A percentile compares a stretch with the other conserved stretches of the same genome.
Evolutionary conservation across 148 eudicot species (phyloP).

Genomic region (Rhododendron griersonianum): DNA sequence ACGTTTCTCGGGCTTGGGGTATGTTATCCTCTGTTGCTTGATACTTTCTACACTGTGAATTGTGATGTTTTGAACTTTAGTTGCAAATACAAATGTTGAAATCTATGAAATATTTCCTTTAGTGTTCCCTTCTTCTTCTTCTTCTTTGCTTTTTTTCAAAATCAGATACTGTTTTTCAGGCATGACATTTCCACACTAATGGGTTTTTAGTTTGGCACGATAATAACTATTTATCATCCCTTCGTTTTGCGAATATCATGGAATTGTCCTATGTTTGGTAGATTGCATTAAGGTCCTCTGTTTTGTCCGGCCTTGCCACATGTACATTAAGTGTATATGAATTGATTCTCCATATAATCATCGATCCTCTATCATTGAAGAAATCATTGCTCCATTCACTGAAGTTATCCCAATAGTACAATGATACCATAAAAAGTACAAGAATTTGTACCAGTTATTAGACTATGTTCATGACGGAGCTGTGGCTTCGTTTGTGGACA

Average conservation of each 20-base stretch:
- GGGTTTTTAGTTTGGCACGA: neutral
- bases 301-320: neutral
- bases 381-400: too few relatives aligned
- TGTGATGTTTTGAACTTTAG: neutral
- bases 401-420: too few relatives aligned
- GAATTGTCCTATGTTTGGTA: neutral
- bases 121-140: neutral
- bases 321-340: too few relatives aligned
- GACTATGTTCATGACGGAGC: too few relatives aligned
- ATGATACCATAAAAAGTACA: too few relatives aligned
- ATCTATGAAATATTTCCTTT: neutral
- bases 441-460: too few relatives aligned
- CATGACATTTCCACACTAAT: neutral
- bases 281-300: neutral
- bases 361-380: too few relatives aligned
- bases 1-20: slow-evolving; percentile 71
- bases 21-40: slow-evolving; percentile 8
- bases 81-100: neutral
- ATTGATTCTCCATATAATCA: too few relatives aligned
- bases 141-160: neutral
- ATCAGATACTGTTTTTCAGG: neutral
- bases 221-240: neutral
- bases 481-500: too few relatives aligned
- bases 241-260: neutral
- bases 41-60: neutral